These are phyloP conservation scores for Penicillium herquei DNA, from an alignment of 495 filamentous ascomycete genomes.

Conservation along the genomic window DNA sequence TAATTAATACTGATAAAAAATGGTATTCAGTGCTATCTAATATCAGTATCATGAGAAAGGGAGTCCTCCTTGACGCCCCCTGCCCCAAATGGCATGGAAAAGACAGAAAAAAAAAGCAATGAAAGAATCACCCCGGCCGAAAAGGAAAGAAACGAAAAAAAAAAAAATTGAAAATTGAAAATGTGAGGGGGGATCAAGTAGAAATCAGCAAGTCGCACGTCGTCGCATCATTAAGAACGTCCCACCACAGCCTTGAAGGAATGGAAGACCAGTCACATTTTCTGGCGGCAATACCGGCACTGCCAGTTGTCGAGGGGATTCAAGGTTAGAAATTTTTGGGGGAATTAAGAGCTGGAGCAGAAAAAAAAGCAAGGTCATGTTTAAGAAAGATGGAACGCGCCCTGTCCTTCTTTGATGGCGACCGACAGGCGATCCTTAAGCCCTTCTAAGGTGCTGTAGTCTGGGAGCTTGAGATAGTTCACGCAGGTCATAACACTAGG, in stretches of 20 bases:
- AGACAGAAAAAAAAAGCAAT: slow-evolving; percentile 12
- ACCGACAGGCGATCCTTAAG: slow-evolving; percentile 73
- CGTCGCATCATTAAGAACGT: slow-evolving; percentile 21
- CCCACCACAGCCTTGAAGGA: slow-evolving; percentile 1
- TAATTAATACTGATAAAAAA: slow-evolving; percentile 5
- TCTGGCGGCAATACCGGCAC: slow-evolving; percentile 10
- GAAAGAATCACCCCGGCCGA: slow-evolving; percentile 20
- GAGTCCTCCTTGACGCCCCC: slow-evolving; percentile 22
- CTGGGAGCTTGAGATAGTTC: slow-evolving; percentile 97
- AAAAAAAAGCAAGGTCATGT: background rate
- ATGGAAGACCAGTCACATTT: slow-evolving; percentile 5
- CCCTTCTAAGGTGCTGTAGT: slow-evolving; percentile 80
- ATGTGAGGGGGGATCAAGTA: slow-evolving; percentile 13
- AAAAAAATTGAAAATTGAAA: slow-evolving; percentile 6
- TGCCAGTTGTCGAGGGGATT: background rate
- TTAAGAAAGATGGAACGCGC: slow-evolving; percentile 94
- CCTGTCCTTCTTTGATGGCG: slow-evolving; percentile 96
- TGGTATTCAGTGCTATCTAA: slow-evolving; percentile 41
- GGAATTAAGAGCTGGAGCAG: background rate
- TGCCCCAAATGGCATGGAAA: slow-evolving; percentile 16
- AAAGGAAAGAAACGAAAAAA: slow-evolving; percentile 19
- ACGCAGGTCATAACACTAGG: slow-evolving; percentile 99
- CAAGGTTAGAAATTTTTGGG: background rate
- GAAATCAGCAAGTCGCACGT: slow-evolving; percentile 21
- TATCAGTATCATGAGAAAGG: slow-evolving; percentile 21